Evolutionary conservation across 805 yeast genomes (phyloP), one percentile per base, ranked within the genome.

Genomic region (Suhomyces emberorum): DNA sequence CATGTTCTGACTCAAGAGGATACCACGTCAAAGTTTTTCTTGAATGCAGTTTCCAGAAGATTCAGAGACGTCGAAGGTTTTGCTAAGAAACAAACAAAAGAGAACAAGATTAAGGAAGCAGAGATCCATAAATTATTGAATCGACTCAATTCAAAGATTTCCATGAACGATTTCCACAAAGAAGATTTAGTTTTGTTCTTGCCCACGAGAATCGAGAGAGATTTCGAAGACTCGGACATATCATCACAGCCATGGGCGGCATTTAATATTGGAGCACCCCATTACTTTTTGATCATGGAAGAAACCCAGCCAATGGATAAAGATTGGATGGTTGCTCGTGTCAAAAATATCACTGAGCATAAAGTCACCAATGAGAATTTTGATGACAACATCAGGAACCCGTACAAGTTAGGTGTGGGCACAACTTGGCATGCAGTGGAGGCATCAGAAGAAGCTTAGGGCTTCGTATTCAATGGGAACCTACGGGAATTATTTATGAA

Each of bases 1-100:
- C 44, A 58, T 33, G 54, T 51, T 7, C 55, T 50, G 31, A 30
- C 50, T 10, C 61, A 50, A 16, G 55, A 51, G 22, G 51, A 47
- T 25, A 50, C 45, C 18, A 42, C 39, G 7, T 47, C 52, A 11
- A 51, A 48, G 27, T 67, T 67, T 44, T 65, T 68, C 46, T 48
- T 61, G 35, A 57, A 60, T 35, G 71, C 72, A 1, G 63, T 88
- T 3, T 72, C 80, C 25, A 79, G 83, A 53, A 68, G 98, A 40
- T 89, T 93, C 51, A 3, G 75, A 37, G 98, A 91, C 52, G 95
- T 91, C 34, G 98, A 93, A 55, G 77, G 82, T 4, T 70, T 89
- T 48, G 98, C 98, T 2, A 81, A 93, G 51, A 84, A 79, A 52
- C 70, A 86, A 41, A 86, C 89, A 39, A 82, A 81, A 51, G 95